A percentile compares a stretch with the other conserved stretches of the same genome.
Conservation (phyloP, 208 protist genomes). For the Strigomonas galati region DNA sequence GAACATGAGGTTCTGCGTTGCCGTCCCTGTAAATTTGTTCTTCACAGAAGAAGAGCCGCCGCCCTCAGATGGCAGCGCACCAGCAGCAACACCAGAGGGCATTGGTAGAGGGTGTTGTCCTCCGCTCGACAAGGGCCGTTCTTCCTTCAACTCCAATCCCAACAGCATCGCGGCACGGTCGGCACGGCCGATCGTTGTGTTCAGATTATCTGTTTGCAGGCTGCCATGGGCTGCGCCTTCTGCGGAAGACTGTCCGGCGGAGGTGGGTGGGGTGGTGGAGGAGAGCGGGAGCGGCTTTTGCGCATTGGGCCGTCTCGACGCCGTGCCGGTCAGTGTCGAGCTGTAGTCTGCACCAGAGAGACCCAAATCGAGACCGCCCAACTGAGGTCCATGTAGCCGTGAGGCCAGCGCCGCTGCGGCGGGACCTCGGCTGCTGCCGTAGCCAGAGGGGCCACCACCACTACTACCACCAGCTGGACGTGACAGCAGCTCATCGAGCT, state of each 20-base stretch:
- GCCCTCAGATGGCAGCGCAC: too few relatives aligned
- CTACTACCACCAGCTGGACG: not conserved
- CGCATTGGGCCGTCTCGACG: conserved; percentile 1
- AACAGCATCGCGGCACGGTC: conserved; percentile 48
- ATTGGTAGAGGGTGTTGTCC: too few relatives aligned
- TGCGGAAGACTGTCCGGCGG: not conserved
- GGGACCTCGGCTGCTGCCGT: too few relatives aligned
- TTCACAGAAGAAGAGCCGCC: too few relatives aligned
- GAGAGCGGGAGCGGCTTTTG: not conserved
- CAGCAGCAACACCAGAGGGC: too few relatives aligned
- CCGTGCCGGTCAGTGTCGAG: conserved; percentile 20
- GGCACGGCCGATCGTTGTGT: conserved; percentile 40
- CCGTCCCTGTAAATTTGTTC: not conserved
- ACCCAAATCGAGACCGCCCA: conserved; percentile 16
- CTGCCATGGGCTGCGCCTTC: not conserved
- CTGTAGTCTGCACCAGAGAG: conserved; percentile 21
- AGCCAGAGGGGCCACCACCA: too few relatives aligned
- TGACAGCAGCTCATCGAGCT: not conserved
- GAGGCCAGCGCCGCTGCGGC: not conserved
- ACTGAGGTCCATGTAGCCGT: not conserved
- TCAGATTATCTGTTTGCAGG: conserved; percentile 20
- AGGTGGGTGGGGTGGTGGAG: not conserved
- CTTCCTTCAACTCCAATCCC: not conserved
- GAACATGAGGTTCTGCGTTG: not conserved
- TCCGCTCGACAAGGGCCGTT: not conserved